These are phyloP conservation scores for sunflower (Helianthus annuus) DNA, from an alignment of 129 eudicot species.

Conservation along the genomic window DNA sequence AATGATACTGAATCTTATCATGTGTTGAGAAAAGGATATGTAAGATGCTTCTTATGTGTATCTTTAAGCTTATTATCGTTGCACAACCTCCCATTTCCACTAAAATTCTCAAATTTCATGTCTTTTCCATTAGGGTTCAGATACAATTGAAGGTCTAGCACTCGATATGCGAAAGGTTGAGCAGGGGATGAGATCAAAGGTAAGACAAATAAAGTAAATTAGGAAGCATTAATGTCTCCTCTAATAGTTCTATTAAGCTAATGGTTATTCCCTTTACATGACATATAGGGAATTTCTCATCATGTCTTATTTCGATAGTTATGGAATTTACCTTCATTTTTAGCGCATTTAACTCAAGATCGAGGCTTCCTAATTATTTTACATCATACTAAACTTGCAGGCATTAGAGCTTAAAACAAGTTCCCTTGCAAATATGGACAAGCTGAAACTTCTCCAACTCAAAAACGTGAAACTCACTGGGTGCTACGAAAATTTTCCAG, in stretches of 20 bases:
- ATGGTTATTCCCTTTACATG: too few species aligned
- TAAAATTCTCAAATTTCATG: neutral
- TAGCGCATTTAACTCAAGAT: too few species aligned
- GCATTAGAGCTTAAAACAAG: too few species aligned
- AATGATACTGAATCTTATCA: neutral
- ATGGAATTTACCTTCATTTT: too few species aligned
- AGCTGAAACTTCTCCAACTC: too few species aligned
- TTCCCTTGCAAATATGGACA: too few species aligned
- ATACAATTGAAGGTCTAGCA: slow-evolving; percentile 34
- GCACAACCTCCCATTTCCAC: neutral
- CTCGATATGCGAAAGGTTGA: slow-evolving; percentile 9
- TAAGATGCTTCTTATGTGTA: slow-evolving; percentile 17
- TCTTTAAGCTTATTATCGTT: neutral
- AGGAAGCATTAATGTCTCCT: neutral
- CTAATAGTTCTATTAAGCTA: neutral
- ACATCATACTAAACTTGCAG: too few species aligned
- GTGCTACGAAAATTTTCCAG: too few species aligned
- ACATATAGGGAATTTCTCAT: too few species aligned
- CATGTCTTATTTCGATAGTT: too few species aligned
- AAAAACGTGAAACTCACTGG: too few species aligned
- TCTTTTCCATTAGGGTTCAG: slow-evolving; percentile 22
- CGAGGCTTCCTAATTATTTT: too few species aligned
- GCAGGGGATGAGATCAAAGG: neutral
- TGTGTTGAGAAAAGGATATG: slow-evolving; percentile 14
- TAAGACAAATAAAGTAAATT: neutral